These are phyloP conservation scores for Leishmania martiniquensis DNA, from an alignment of 208 protist genomes.

Conservation along the genomic window DNA sequence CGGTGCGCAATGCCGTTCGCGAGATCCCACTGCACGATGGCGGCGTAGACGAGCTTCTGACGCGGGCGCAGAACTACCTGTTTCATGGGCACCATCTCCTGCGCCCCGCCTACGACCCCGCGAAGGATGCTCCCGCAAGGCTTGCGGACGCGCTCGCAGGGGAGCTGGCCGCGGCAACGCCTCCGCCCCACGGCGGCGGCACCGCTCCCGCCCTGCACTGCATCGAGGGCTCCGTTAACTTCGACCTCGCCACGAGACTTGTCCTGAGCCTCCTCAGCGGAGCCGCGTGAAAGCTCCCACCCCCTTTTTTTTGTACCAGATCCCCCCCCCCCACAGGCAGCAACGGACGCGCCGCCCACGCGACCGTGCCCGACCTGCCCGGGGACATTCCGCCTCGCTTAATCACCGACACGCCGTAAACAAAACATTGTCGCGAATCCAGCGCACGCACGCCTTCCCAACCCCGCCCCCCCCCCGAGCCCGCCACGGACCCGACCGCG, in stretches of 20 bases:
- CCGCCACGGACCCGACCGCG: too few relatives aligned
- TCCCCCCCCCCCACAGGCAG: too few relatives aligned
- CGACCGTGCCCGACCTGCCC: too few relatives aligned
- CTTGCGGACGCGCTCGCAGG: background rate
- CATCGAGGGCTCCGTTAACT: conserved; percentile 38
- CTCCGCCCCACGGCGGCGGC: background rate
- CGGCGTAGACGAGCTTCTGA: conserved; percentile 23
- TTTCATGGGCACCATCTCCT: conserved; percentile 55
- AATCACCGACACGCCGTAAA: too few relatives aligned
- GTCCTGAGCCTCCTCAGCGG: conserved; percentile 17
- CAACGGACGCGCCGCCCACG: too few relatives aligned
- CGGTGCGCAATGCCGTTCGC: conserved; percentile 9
- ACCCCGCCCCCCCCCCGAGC: too few relatives aligned
- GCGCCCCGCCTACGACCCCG: conserved; percentile 46
- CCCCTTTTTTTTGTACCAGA: background rate
- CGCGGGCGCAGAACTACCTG: conserved; percentile 27
- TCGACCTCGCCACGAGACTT: conserved; percentile 27
- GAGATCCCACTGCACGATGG: conserved; percentile 17
- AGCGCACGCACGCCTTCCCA: too few relatives aligned
- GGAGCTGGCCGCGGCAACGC: conserved; percentile 8
- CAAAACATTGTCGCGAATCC: too few relatives aligned
- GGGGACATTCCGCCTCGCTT: too few relatives aligned
- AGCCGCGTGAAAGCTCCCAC: background rate
- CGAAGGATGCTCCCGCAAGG: conserved; percentile 11
- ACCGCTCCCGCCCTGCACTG: conserved; percentile 27